Evolutionary conservation across 106 monocot genomes (phyloP).

Genomic region (Platanthera zijinensis): DNA sequence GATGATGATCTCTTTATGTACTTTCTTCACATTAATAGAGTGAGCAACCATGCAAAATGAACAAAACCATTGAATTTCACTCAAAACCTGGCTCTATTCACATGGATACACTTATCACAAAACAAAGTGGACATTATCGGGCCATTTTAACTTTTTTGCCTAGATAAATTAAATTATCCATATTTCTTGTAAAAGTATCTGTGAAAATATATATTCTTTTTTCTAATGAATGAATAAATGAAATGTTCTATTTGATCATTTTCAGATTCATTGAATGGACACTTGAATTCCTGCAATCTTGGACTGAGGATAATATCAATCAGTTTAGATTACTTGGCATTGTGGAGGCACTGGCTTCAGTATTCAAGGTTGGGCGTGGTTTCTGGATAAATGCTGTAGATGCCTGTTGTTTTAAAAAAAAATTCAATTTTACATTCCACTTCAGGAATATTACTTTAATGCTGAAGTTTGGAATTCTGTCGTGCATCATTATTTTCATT

Average conservation of each 20-base stretch:
- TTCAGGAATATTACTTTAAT: not conserved
- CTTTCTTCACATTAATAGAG: no score
- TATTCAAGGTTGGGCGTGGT: constrained; percentile 65
- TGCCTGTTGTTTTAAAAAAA: not conserved
- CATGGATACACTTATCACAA: no score
- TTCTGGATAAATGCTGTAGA: not conserved
- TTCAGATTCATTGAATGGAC: constrained; percentile 82
- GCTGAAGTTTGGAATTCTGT: not conserved
- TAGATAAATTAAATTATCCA: not conserved
- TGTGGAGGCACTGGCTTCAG: constrained; percentile 77
- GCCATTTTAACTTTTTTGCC: not conserved
- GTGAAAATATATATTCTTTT: not conserved
- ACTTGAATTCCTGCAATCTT: constrained; percentile 57
- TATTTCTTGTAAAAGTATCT: not conserved
- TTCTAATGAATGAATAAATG: not conserved
- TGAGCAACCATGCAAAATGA: no score
- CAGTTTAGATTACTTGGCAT: constrained; percentile 78
- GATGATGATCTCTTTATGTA: no score
- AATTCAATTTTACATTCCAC: not conserved
- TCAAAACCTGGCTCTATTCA: not conserved
- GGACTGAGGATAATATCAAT: constrained; percentile 39
- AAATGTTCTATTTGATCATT: constrained; percentile 9
- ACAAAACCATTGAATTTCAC: no score
- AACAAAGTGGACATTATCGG: no score
- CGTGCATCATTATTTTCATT: not conserved